Percentiles rank a stretch among this genome's conserved stretches.
Conservation (phyloP, 257 asterid species). For the Agastache rugosa region DNA sequence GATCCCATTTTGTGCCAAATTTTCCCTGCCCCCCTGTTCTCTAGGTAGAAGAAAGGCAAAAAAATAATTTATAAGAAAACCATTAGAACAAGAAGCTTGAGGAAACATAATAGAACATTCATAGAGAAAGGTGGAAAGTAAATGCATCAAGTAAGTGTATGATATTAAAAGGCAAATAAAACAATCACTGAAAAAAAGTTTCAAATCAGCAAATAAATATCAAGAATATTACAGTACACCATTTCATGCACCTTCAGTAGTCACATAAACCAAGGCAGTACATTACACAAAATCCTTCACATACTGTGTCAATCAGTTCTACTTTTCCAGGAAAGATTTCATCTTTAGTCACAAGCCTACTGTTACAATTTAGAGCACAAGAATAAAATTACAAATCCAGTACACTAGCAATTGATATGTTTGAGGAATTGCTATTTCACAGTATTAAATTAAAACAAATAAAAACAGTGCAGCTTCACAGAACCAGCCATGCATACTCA, state of each 20-base stretch:
- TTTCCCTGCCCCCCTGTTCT: constrained; percentile 98
- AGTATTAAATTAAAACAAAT: background rate
- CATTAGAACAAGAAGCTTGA: background rate
- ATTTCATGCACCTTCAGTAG: background rate
- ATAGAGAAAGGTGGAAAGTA: constrained; percentile 11
- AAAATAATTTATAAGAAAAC: constrained; percentile 7
- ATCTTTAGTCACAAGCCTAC: background rate
- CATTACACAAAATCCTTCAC: background rate
- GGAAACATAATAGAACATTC: background rate
- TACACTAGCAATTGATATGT: background rate
- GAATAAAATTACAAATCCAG: constrained; percentile 8
- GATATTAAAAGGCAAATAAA: background rate
- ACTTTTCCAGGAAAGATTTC: background rate
- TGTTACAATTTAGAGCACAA: background rate
- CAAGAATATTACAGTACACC: background rate
- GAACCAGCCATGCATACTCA: constrained; percentile 21
- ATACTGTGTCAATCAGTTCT: background rate
- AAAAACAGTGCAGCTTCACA: background rate
- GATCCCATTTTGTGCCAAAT: constrained; percentile 87
- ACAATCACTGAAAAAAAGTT: background rate
- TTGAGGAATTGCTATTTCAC: background rate
- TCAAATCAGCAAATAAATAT: background rate
- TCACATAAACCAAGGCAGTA: background rate
- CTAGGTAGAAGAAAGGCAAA: constrained; percentile 45
- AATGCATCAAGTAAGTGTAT: background rate